These are phyloP conservation scores for Hypoxylon sp. DNA, from an alignment of 2,329 filamentous ascomycete species.

Conservation along the genomic window DNA sequence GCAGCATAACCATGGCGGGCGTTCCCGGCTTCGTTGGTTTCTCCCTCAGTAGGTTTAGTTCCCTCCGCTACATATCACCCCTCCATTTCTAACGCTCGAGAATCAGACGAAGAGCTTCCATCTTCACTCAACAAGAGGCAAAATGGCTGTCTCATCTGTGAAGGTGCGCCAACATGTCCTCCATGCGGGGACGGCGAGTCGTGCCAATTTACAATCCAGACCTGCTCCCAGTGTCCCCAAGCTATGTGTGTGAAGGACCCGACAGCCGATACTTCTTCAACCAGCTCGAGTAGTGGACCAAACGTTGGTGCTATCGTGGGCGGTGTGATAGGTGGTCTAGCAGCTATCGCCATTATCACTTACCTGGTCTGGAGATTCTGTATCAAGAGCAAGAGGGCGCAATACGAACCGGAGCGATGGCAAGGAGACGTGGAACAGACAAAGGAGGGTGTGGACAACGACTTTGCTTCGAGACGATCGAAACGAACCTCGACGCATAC, in stretches of 20 bases:
- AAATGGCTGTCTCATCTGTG: conserved; percentile 64
- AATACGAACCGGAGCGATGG: conserved; percentile 72
- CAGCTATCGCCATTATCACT: conserved; percentile 79
- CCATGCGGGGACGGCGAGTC: conserved; percentile 59
- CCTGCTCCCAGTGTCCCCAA: conserved; percentile 64
- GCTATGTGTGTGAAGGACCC: conserved; percentile 62
- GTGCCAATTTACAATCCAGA: conserved; percentile 62
- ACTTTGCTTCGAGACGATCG: conserved; percentile 65
- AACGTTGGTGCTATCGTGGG: conserved; percentile 91
- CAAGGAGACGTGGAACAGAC: conserved; percentile 67
- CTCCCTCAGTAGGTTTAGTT: conserved; percentile 47
- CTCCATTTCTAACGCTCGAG: conserved; percentile 34
- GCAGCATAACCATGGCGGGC: conserved; percentile 47
- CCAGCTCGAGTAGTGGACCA: conserved; percentile 61
- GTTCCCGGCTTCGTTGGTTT: conserved; percentile 53
- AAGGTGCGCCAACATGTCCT: conserved; percentile 63
- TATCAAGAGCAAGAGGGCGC: conserved; percentile 82
- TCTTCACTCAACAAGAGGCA: conserved; percentile 59
- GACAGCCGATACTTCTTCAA: conserved; percentile 23
- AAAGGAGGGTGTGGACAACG: conserved; percentile 55
- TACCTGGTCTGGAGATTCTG: conserved; percentile 91
- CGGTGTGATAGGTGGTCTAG: conserved; percentile 88
- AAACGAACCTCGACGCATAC: conserved; percentile 85
- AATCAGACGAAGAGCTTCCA: conserved; percentile 47
- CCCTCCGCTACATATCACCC: conserved; percentile 7